Evolutionary conservation across 805 yeast genomes (phyloP).

Genomic region (Myxozyma lipomycoides): DNA sequence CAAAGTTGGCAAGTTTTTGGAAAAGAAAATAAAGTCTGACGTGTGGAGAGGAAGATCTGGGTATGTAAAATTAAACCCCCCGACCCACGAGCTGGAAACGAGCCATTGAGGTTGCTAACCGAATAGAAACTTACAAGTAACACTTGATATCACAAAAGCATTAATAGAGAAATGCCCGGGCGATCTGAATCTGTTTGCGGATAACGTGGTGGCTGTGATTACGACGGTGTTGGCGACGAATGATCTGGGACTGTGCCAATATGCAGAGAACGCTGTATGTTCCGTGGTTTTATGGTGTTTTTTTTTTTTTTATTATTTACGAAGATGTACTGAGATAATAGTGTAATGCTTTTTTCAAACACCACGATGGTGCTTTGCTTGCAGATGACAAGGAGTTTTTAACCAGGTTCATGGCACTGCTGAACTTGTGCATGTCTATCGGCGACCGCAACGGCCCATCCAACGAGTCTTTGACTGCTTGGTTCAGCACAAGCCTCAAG

Average conservation of each 20-base stretch:
- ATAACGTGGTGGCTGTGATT: constrained; percentile 60
- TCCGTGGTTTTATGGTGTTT: background rate
- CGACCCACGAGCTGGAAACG: background rate
- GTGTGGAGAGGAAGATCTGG: constrained; percentile 62
- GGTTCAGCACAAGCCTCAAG: constrained; percentile 2
- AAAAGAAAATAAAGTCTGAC: constrained; percentile 59
- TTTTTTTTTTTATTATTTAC: background rate
- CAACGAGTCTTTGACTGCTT: background rate
- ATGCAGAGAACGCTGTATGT: constrained; percentile 37
- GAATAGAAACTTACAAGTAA: constrained; percentile 62
- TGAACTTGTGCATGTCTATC: constrained; percentile 28
- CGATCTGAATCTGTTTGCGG: constrained; percentile 78
- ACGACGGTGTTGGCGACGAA: constrained; percentile 47
- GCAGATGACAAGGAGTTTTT: constrained; percentile 62
- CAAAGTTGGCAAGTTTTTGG: constrained; percentile 71
- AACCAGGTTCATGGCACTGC: constrained; percentile 42
- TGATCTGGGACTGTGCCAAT: constrained; percentile 61
- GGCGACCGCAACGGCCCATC: constrained; percentile 1
- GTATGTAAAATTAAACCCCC: constrained; percentile 7
- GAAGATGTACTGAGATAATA: background rate
- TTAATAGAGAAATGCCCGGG: constrained; percentile 74
- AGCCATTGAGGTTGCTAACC: background rate
- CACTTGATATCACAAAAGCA: constrained; percentile 64
- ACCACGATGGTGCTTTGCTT: constrained; percentile 59
- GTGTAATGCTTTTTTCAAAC: constrained; percentile 42